Conservation (phyloP, 495 filamentous ascomycete species). For the Aspergillus ostianus region DNA sequence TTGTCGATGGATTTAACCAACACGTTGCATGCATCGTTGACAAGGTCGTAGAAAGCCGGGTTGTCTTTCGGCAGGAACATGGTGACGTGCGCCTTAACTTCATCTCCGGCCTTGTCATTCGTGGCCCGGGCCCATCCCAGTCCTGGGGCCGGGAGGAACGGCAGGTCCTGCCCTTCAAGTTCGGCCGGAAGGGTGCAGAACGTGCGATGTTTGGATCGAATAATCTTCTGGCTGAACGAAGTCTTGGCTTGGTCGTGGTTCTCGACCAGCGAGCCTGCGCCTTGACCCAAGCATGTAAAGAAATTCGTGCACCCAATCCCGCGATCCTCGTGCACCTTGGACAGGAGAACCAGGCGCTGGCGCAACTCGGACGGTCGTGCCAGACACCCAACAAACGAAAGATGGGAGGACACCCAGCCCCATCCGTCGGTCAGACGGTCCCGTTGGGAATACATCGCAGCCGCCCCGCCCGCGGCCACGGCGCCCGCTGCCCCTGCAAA, state of each 20-base stretch:
- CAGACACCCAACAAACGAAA: constrained; percentile 93
- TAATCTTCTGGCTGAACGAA: constrained; percentile 40
- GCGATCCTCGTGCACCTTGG: constrained; percentile 51
- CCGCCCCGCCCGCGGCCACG: constrained; percentile 81
- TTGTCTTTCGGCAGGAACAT: constrained; percentile 87
- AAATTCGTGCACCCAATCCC: constrained; percentile 74
- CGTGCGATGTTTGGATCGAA: constrained; percentile 60
- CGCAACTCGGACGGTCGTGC: constrained; percentile 74
- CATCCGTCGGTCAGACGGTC: constrained; percentile 71
- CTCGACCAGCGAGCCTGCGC: constrained; percentile 43
- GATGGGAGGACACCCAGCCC: constrained; percentile 82
- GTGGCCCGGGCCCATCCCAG: constrained; percentile 62
- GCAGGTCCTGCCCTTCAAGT: constrained; percentile 38
- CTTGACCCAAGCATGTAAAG: constrained; percentile 77
- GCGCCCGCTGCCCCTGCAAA: constrained; percentile 78
- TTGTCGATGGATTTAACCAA: constrained; percentile 49
- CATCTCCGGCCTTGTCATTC: constrained; percentile 76
- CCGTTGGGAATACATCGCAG: constrained; percentile 79
- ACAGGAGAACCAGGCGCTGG: constrained; percentile 57
- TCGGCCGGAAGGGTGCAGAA: constrained; percentile 77
- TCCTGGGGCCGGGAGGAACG: constrained; percentile 22
- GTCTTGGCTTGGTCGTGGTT: constrained; percentile 25
- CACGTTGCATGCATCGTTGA: constrained; percentile 62
- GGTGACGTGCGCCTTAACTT: constrained; percentile 77
- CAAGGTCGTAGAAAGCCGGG: constrained; percentile 69